Evolutionary conservation across 345 rosid species (phyloP).

Genomic region (Populus tremula): DNA sequence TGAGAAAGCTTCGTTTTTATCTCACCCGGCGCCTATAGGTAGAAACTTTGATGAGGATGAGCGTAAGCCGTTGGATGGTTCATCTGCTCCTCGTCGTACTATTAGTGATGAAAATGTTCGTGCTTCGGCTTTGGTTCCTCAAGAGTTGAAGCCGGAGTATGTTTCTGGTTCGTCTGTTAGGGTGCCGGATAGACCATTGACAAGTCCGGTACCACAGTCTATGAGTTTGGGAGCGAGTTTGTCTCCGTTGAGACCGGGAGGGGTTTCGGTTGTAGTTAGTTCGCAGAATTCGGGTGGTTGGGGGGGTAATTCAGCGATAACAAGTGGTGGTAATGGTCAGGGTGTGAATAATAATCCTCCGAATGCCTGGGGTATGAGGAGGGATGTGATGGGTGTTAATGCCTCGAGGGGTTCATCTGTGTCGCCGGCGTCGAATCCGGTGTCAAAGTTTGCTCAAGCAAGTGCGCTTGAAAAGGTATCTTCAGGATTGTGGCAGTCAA

Average conservation of each 20-base stretch:
- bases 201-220: slow-evolving; percentile 8
- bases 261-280: slow-evolving; percentile 6
- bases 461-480: slow-evolving; percentile 29
- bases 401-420: neutral
- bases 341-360: slow-evolving; percentile 12
- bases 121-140: neutral
- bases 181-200: slow-evolving; percentile 16
- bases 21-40: slow-evolving; percentile 19
- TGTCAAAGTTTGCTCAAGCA: slow-evolving; percentile 24
- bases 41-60: slow-evolving; percentile 34
- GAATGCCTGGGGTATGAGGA: slow-evolving; percentile 23
- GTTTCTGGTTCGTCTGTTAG: slow-evolving; percentile 4
- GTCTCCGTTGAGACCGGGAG: slow-evolving; percentile 2
- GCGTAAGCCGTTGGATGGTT: slow-evolving; percentile 19
- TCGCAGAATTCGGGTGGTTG: slow-evolving; percentile 2
- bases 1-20: slow-evolving; percentile 25
- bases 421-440: neutral
- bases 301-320: neutral
- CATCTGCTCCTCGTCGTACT: slow-evolving; percentile 6
- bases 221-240: neutral
- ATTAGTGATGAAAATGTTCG: slow-evolving; percentile 12
- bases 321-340: slow-evolving; percentile 2
- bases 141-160: slow-evolving; percentile 3
- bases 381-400: slow-evolving; percentile 3
- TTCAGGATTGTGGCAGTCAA: slow-evolving; percentile 27